A percentile compares a stretch with the other conserved stretches of the same genome.
These are phyloP conservation scores for Globisporangium echinulatum DNA, from an alignment of 352 stramenopile species.

Conservation along the genomic window DNA sequence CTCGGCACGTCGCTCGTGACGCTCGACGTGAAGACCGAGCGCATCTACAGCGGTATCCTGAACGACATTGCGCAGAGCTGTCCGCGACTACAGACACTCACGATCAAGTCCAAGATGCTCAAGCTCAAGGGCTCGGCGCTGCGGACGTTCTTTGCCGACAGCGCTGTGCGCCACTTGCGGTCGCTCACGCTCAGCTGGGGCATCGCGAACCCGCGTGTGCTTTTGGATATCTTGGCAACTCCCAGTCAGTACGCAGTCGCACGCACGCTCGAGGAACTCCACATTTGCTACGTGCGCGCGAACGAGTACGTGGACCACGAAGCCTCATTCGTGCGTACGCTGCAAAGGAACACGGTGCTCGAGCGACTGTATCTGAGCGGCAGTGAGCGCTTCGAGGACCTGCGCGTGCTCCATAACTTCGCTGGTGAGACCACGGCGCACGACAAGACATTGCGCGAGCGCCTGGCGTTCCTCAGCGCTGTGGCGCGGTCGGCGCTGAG, in stretches of 20 bases:
- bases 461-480: constrained; percentile 1
- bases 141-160: constrained; percentile 1
- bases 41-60: too few species aligned
- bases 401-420: background rate
- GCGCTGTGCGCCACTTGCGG: background rate
- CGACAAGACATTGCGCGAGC: background rate
- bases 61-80: too few species aligned
- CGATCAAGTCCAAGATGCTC: background rate
- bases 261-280: background rate
- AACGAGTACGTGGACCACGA: background rate
- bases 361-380: constrained; percentile 3
- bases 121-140: constrained; percentile 1
- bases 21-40: too few species aligned
- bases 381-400: background rate
- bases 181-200: constrained; percentile 8
- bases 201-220: background rate
- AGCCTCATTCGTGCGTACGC: background rate
- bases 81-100: too few species aligned
- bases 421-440: background rate
- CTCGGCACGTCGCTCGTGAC: too few species aligned
- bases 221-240: constrained; percentile 4
- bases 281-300: background rate
- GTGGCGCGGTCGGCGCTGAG: background rate
- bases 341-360: background rate
- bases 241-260: background rate